Evolutionary conservation across 176 grass and related monocot species (phyloP).

Genomic region (Dendrocalamus sinicus): DNA sequence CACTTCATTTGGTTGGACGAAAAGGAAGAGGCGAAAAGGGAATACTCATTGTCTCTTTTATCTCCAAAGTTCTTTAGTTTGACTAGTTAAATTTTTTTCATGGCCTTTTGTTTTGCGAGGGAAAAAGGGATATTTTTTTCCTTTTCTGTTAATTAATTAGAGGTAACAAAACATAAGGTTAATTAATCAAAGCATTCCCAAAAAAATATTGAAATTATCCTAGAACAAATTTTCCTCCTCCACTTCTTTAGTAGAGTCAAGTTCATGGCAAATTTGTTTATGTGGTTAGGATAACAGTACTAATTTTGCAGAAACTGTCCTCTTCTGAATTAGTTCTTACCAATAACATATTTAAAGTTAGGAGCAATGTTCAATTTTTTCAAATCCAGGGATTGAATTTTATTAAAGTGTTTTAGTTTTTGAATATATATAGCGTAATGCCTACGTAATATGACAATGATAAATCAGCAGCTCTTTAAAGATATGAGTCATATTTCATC

Average conservation of each 20-base stretch:
- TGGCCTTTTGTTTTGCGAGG: not conserved
- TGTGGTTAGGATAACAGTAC: not conserved
- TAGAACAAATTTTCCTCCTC: not conserved
- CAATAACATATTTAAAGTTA: not conserved
- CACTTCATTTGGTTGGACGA: slow-evolving; percentile 40
- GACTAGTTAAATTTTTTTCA: not conserved
- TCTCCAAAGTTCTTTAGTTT: slow-evolving; percentile 14
- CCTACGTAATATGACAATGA: not conserved
- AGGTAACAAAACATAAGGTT: not conserved
- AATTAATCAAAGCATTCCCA: not conserved
- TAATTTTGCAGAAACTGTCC: not conserved
- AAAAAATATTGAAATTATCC: not conserved
- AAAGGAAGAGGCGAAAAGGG: slow-evolving; percentile 36
- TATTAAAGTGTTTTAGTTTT: not conserved
- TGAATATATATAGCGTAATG: not conserved
- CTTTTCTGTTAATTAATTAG: not conserved
- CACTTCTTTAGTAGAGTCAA: not conserved
- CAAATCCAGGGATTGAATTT: not conserved
- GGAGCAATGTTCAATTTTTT: not conserved
- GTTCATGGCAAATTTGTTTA: not conserved
- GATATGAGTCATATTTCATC: not conserved
- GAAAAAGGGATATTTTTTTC: not conserved
- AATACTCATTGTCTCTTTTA: slow-evolving; percentile 13
- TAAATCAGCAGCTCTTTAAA: not conserved
- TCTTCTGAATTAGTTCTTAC: not conserved